phyloP scores from a whole-genome alignment of 345 rosid genomes.

The Eucalyptus regnans region DNA sequence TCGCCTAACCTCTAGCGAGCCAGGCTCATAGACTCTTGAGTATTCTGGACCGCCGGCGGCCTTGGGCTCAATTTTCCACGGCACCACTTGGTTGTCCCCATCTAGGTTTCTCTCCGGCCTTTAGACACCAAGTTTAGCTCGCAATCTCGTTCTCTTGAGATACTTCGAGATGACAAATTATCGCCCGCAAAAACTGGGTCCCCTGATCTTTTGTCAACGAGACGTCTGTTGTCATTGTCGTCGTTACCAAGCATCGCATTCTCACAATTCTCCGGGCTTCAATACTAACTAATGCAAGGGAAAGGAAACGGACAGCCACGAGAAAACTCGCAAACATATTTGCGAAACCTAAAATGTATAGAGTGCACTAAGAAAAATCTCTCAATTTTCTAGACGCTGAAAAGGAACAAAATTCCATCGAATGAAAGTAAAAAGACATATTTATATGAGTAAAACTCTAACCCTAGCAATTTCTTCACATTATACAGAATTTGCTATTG shows the following conservation, averaged over 20 bases:
- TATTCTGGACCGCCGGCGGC: neutral
- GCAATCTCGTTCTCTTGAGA: neutral
- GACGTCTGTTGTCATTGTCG: neutral
- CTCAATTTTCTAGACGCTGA: neutral
- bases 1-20: accelerated
- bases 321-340: neutral
- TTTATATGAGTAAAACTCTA: neutral
- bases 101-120: neutral
- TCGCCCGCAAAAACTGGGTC: neutral
- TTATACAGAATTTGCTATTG: neutral
- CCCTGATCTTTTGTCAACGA: neutral
- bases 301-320: neutral
- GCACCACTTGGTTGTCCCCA: neutral
- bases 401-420: neutral
- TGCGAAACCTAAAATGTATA: neutral
- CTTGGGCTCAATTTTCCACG: neutral
- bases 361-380: neutral
- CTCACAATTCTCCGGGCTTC: neutral
- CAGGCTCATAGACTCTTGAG: accelerated
- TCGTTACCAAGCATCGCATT: neutral
- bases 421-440: neutral
- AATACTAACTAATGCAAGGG: neutral
- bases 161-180: neutral
- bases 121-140: neutral
- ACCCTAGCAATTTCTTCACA: neutral